Conservation (phyloP, 768 basidiomycete genomes). For the Termitomyces sp. region DNA sequence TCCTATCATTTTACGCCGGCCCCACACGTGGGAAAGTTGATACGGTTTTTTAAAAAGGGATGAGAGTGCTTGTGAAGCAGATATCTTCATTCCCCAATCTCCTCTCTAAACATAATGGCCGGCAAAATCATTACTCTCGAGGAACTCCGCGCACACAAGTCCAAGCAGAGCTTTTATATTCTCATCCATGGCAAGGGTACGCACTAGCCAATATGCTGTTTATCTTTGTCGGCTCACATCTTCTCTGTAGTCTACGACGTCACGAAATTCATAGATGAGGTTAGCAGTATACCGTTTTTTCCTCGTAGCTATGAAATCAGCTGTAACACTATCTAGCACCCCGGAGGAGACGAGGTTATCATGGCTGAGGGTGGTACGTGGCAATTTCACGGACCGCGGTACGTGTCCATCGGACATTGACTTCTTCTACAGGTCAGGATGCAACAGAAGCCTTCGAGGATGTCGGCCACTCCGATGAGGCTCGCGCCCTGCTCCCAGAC, state of each 20-base stretch:
- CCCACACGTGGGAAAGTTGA: slow-evolving; percentile 29
- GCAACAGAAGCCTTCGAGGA: slow-evolving; percentile 99
- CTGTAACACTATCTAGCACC: slow-evolving; percentile 55
- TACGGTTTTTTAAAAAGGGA: slow-evolving; percentile 22
- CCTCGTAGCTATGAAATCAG: background rate
- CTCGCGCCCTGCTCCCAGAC: slow-evolving; percentile 75
- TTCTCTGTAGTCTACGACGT: slow-evolving; percentile 78
- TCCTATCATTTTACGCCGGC: slow-evolving; percentile 4
- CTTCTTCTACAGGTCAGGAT: slow-evolving; percentile 66
- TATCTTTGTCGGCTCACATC: slow-evolving; percentile 30
- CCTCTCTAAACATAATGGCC: slow-evolving; percentile 30
- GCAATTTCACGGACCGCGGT: slow-evolving; percentile 17
- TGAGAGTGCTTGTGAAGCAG: slow-evolving; percentile 24
- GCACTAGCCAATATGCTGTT: slow-evolving; percentile 30
- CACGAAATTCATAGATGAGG: slow-evolving; percentile 94
- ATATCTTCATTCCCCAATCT: slow-evolving; percentile 19
- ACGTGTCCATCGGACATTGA: slow-evolving; percentile 10
- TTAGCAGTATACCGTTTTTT: slow-evolving; percentile 27
- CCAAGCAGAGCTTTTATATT: slow-evolving; percentile 76
- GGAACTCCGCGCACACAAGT: slow-evolving; percentile 74
- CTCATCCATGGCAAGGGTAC: slow-evolving; percentile 84
- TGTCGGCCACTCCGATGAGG: slow-evolving; percentile 98
- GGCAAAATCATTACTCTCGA: slow-evolving; percentile 63
- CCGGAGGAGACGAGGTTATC: slow-evolving; percentile 98
- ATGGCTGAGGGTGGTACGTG: slow-evolving; percentile 84